These are phyloP conservation scores for Eurotiales sp. DNA, from an alignment of 2,329 filamentous ascomycete genomes.

Conservation along the genomic window DNA sequence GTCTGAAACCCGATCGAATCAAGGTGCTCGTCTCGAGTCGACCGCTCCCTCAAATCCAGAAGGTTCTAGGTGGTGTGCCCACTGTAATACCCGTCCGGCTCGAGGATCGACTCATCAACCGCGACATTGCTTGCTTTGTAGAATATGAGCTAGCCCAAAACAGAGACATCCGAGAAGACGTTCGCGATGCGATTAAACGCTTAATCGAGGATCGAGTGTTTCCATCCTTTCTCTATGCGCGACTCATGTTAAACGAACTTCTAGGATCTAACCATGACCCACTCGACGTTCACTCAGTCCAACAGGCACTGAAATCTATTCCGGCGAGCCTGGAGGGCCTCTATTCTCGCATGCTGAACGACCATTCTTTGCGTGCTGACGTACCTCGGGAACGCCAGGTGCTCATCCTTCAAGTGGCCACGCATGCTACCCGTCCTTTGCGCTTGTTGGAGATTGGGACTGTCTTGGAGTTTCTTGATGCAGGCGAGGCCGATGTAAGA, in stretches of 20 bases:
- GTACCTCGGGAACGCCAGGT: slow-evolving; percentile 2
- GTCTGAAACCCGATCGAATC: neutral
- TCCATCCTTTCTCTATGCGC: slow-evolving; percentile 17
- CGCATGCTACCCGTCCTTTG: slow-evolving; percentile 5
- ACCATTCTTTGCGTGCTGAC: neutral
- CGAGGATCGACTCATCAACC: slow-evolving; percentile 11
- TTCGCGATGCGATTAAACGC: slow-evolving; percentile 12
- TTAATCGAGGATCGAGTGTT: slow-evolving; percentile 16
- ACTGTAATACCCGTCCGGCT: slow-evolving; percentile 18
- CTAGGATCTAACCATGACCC: neutral
- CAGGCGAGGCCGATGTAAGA: neutral
- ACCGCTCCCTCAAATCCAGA: neutral
- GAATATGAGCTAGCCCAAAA: slow-evolving; percentile 11
- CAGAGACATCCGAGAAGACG: neutral
- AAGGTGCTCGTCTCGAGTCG: neutral
- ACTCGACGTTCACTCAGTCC: neutral
- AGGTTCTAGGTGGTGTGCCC: neutral
- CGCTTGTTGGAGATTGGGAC: slow-evolving; percentile 20
- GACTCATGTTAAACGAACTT: slow-evolving; percentile 16
- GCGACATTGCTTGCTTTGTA: slow-evolving; percentile 17
- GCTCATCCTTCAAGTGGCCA: slow-evolving; percentile 22
- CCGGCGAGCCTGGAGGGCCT: neutral
- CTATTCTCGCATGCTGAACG: neutral
- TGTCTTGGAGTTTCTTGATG: slow-evolving; percentile 15
- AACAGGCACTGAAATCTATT: neutral